These are phyloP conservation scores for Lactuca saligna DNA, from an alignment of 129 eudicot genomes.

Conservation along the genomic window DNA sequence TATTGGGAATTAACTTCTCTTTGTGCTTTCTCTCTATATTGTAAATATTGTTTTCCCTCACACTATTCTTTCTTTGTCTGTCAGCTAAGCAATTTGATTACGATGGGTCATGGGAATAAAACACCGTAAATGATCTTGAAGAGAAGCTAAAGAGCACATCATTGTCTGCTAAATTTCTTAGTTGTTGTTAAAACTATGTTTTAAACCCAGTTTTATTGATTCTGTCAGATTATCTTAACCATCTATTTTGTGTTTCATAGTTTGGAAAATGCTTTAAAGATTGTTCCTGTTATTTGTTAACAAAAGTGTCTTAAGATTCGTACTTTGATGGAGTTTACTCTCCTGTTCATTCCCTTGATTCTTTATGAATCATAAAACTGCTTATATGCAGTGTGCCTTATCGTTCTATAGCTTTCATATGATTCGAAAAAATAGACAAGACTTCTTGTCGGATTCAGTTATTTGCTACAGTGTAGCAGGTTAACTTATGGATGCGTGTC, in stretches of 20 bases:
- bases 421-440: neutral
- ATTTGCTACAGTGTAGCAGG: too few relatives aligned
- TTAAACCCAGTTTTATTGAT: slow-evolving; percentile 5
- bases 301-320: slow-evolving; percentile 11
- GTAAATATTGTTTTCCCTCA: neutral
- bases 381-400: neutral
- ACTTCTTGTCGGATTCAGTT: neutral
- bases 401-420: neutral
- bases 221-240: neutral
- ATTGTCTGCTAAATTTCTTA: neutral
- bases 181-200: slow-evolving; percentile 6
- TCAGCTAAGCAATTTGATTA: neutral
- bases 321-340: neutral
- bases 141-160: neutral
- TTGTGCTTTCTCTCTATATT: too few relatives aligned
- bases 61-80: neutral
- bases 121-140: neutral
- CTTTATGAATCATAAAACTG: neutral
- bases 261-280: neutral
- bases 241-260: neutral
- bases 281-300: neutral
- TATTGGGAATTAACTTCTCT: neutral
- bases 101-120: neutral
- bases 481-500: neutral
- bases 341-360: neutral